Evolutionary conservation across 1,284 basidiomycete genomes (phyloP), one percentile per base, ranked within the genome.

Genomic region (Xerocomus minutiporus): DNA sequence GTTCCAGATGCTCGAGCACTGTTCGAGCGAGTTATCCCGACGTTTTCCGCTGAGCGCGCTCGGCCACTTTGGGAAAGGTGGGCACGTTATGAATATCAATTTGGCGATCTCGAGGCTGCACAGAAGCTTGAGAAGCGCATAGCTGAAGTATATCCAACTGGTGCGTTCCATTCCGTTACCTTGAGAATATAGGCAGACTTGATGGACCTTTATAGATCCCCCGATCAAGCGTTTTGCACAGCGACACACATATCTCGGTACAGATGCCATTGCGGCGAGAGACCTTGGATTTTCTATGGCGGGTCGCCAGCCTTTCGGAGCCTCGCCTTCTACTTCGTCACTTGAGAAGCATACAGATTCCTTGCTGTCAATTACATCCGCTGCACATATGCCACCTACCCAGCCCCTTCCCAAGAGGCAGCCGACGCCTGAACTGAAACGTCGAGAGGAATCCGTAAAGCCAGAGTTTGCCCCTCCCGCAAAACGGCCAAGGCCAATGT

Each of bases 41-140:
- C 81, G 11, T 93, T 98, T 66, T 69, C 88, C 1, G 76, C 93
- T 5, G 89, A 92, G 38, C 81, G 83, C 39, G 92, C 93, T 11
- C 79, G 91, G 42, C 84, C 88, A 0, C 77, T 99, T 13, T 99
- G 95, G 95, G 92, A 97, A 62, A 82, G 90, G 45, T 99, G 96
- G 97, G 86, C 92, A 3, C 80, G 87, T 54, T 97, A 97, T 73
- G 94, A 97, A 70, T 97, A 96, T 74, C 88, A 91, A 65, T 98
- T 91, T 67, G 93, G 93, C 23, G 93, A 97, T 71, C 76, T 94
- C n/a, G 84, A 91, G 44, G 88, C 91, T 2, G 85, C 92, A 8
- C 84, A 89, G 57, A 93, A 95, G 69, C 81, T 98, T 46, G 94
- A 97, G 68, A 82, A 86, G 56, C 82, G 96, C 5, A 87, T 97